Conservation (phyloP, 1,139 yeast species). For the Lodderomyces elongisporus region DNA sequence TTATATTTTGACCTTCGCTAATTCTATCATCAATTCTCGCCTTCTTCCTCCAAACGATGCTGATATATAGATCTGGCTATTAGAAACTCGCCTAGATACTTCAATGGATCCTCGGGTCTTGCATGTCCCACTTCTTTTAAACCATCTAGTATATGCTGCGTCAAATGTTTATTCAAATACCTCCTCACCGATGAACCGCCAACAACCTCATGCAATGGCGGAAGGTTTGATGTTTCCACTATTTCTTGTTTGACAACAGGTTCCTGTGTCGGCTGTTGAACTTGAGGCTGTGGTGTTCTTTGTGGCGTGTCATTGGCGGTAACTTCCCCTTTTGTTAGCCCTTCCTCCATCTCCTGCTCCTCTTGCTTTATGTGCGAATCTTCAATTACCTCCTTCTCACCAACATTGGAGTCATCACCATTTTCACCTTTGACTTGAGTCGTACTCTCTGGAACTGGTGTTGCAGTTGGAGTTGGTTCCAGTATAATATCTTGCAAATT, state of each 20-base stretch:
- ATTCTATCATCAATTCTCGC: too few relatives aligned
- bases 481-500: background rate
- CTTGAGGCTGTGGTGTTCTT: background rate
- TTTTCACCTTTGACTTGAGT: background rate
- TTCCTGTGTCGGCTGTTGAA: conserved; percentile 2
- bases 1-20: too few relatives aligned
- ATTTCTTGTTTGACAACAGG: background rate
- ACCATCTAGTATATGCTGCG: conserved; percentile 64
- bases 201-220: conserved; percentile 49
- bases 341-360: background rate
- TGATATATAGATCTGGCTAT: conserved; percentile 41
- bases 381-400: conserved; percentile 2
- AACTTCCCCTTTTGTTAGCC: conserved; percentile 6
- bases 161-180: conserved; percentile 69
- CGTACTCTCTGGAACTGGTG: too few relatives aligned
- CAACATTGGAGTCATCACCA: background rate
- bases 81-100: conserved; percentile 66
- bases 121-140: conserved; percentile 54
- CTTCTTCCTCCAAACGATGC: background rate
- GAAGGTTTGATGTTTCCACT: conserved; percentile 5
- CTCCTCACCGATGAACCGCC: conserved; percentile 81
- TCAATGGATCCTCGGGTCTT: conserved; percentile 67
- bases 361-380: background rate
- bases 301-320: conserved; percentile 6
- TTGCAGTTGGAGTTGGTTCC: background rate